These are phyloP conservation scores for Fusarium nanum DNA, from an alignment of 2,329 filamentous ascomycete genomes.

Conservation along the genomic window DNA sequence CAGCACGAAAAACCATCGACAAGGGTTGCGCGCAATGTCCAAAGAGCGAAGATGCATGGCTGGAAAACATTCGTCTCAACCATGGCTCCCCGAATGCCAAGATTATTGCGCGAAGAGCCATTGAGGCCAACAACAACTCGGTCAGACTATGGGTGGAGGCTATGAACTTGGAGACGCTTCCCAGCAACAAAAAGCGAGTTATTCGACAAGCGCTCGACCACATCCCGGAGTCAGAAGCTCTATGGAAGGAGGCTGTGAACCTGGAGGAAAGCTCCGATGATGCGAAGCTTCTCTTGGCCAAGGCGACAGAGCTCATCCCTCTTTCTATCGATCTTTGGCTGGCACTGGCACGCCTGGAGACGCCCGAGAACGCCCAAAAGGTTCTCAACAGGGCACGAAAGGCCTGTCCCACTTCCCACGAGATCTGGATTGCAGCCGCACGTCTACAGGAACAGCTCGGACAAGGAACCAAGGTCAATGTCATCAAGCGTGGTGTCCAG, in stretches of 20 bases:
- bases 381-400: conserved; percentile 96
- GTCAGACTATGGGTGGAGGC: conserved; percentile 95
- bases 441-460: conserved; percentile 89
- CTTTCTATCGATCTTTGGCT: conserved; percentile 96
- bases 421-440: conserved; percentile 96
- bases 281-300: conserved; percentile 88
- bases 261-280: conserved; percentile 91
- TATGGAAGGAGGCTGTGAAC: conserved; percentile 99
- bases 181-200: conserved; percentile 89
- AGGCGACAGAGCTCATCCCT: conserved; percentile 95
- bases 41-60: conserved; percentile 93
- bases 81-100: conserved; percentile 89
- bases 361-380: conserved; percentile 90
- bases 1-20: conserved; percentile 87
- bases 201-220: conserved; percentile 91
- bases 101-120: conserved; percentile 92
- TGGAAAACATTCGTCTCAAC: conserved; percentile 94
- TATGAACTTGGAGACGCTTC: conserved; percentile 88
- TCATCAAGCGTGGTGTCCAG: conserved; percentile 95
- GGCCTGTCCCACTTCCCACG: conserved; percentile 90
- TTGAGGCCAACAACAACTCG: conserved; percentile 89
- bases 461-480: conserved; percentile 81
- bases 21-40: conserved; percentile 91
- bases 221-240: conserved; percentile 90
- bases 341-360: conserved; percentile 88